phyloP scores from a whole-genome alignment of 371 early-diverging fungal genomes.

The Haplosporangium sp. region DNA sequence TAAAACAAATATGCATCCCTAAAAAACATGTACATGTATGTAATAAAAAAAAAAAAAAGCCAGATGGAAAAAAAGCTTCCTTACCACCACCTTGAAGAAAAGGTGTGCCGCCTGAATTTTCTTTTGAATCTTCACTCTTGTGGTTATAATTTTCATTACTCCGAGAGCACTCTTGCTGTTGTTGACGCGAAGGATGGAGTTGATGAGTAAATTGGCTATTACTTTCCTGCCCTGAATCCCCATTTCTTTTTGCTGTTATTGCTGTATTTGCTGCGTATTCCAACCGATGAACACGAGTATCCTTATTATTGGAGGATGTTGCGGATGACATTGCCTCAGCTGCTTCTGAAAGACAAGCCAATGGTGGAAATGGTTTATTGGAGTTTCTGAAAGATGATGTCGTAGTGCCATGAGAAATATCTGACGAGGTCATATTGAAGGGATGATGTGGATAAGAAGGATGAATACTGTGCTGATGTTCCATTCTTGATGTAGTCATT shows the following conservation, averaged over 20 bases:
- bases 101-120: neutral
- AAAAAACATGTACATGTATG: too few relatives aligned
- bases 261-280: neutral
- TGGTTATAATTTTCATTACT: neutral
- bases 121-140: neutral
- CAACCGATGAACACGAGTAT: neutral
- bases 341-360: slow-evolving; percentile 21
- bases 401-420: neutral
- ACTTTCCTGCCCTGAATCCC: neutral
- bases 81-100: neutral
- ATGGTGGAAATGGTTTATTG: slow-evolving; percentile 8
- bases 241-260: neutral
- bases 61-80: too few relatives aligned
- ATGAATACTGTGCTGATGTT: slow-evolving; percentile 25
- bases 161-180: neutral
- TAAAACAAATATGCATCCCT: neutral
- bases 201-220: too few relatives aligned
- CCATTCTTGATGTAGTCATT: slow-evolving; percentile 39
- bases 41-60: too few relatives aligned
- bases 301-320: neutral
- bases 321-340: slow-evolving; percentile 15
- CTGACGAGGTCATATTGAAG: slow-evolving; percentile 13
- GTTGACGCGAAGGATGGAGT: neutral
- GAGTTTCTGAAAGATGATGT: neutral
- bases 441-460: slow-evolving; percentile 18